phyloP scores from a whole-genome alignment of 441 rosid genomes.

The Populus trichocarpa region DNA sequence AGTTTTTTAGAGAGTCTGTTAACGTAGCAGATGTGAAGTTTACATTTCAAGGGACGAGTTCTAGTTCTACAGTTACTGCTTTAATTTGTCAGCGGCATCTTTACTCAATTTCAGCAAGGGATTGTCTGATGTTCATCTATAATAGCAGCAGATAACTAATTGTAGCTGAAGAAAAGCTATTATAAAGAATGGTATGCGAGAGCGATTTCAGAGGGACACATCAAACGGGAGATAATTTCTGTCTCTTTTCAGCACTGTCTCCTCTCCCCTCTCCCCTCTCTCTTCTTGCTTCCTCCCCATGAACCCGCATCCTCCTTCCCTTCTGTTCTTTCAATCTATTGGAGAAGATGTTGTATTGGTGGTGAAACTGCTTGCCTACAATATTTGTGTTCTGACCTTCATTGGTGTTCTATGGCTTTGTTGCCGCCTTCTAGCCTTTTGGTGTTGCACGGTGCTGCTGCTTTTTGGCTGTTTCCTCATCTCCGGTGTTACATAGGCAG shows the following conservation, averaged over 20 bases:
- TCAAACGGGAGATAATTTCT: not conserved
- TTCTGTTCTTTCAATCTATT: not conserved
- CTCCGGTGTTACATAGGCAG: too few species aligned
- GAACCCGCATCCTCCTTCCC: not conserved
- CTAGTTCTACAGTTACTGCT: not conserved
- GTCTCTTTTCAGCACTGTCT: not conserved
- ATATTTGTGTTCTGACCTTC: not conserved
- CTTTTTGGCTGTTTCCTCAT: too few species aligned
- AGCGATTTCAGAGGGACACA: not conserved
- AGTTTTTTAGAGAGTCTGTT: not conserved
- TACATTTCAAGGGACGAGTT: not conserved
- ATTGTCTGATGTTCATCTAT: not conserved
- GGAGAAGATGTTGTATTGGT: not conserved
- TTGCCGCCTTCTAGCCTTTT: too few species aligned
- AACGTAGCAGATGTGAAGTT: not conserved
- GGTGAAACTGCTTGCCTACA: not conserved
- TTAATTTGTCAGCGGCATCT: not conserved
- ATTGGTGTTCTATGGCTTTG: too few species aligned
- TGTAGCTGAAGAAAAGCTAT: not conserved
- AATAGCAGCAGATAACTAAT: not conserved
- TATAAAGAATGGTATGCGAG: not conserved
- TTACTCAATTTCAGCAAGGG: not conserved
- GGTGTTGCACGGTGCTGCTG: too few species aligned
- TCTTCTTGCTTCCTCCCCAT: not conserved
- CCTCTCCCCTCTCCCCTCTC: too few species aligned